Evolutionary conservation across 2,329 filamentous ascomycete genomes (phyloP).

Genomic region (Leptosphaerulina australis): DNA sequence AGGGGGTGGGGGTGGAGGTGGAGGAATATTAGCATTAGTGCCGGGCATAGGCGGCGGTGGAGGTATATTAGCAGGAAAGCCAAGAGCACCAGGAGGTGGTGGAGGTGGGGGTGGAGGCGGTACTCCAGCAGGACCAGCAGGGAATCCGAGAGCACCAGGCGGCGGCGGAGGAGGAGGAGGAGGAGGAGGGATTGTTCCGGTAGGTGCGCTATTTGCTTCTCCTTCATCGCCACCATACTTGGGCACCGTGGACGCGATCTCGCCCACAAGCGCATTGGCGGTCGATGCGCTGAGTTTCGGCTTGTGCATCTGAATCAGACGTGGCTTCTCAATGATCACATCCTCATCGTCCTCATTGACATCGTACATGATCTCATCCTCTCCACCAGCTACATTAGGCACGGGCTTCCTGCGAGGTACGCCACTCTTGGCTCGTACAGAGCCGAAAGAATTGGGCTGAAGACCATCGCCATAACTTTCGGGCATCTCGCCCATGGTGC

Average conservation of each 20-base stretch:
- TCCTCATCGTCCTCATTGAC: slow-evolving; percentile 60
- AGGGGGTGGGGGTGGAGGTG: slow-evolving; percentile 57
- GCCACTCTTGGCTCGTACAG: slow-evolving; percentile 50
- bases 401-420: slow-evolving; percentile 48
- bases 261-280: slow-evolving; percentile 69
- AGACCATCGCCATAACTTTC: slow-evolving; percentile 57
- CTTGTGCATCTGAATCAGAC: slow-evolving; percentile 77
- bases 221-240: slow-evolving; percentile 75
- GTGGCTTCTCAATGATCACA: slow-evolving; percentile 76
- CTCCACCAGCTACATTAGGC: slow-evolving; percentile 47
- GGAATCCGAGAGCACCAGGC: slow-evolving; percentile 47
- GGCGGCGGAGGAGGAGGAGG: slow-evolving; percentile 55
- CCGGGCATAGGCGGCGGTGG: slow-evolving; percentile 57
- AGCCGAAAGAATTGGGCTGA: slow-evolving; percentile 70
- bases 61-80: slow-evolving; percentile 47
- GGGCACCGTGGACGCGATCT: slow-evolving; percentile 79
- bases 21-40: slow-evolving; percentile 50
- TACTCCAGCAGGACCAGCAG: slow-evolving; percentile 49
- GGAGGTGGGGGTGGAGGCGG: slow-evolving; percentile 60
- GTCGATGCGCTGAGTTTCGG: slow-evolving; percentile 68
- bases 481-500: slow-evolving; percentile 54
- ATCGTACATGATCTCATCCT: slow-evolving; percentile 45
- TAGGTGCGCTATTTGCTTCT: slow-evolving; percentile 72
- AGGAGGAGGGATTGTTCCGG: slow-evolving; percentile 69
- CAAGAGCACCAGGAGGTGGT: slow-evolving; percentile 48